These are phyloP conservation scores for Furcasterigmium sp. DNA, from an alignment of 2,329 filamentous ascomycete genomes.

Conservation along the genomic window DNA sequence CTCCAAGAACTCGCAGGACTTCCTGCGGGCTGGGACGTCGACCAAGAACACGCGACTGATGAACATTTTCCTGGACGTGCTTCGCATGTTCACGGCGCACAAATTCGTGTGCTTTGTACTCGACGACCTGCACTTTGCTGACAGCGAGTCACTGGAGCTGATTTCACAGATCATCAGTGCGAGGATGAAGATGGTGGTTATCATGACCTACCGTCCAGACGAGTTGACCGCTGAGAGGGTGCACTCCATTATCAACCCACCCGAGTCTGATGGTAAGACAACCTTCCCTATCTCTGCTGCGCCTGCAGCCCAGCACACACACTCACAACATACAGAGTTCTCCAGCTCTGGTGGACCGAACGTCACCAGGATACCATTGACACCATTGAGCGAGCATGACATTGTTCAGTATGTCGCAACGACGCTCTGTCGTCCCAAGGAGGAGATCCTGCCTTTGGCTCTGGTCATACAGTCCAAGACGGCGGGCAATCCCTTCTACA, in stretches of 20 bases:
- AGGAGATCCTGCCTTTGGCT: conserved; percentile 71
- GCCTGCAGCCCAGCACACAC: conserved; percentile 7
- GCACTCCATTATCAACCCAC: conserved; percentile 47
- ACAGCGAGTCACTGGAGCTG: conserved; percentile 79
- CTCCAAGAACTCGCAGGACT: conserved; percentile 52
- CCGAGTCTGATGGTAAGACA: conserved; percentile 44
- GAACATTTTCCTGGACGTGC: conserved; percentile 81
- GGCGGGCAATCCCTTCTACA: conserved; percentile 83
- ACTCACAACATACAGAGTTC: conserved; percentile 29
- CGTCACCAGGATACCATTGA: conserved; percentile 66
- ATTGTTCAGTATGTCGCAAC: conserved; percentile 77
- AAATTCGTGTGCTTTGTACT: conserved; percentile 86
- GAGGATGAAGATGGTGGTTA: conserved; percentile 74
- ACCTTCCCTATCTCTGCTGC: background rate
- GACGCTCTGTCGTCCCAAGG: conserved; percentile 68
- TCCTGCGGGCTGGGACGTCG: conserved; percentile 50
- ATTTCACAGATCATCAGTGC: conserved; percentile 75
- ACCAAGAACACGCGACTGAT: conserved; percentile 70
- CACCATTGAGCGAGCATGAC: conserved; percentile 71
- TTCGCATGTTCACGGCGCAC: conserved; percentile 74
- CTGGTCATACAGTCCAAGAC: conserved; percentile 87
- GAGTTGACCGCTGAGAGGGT: conserved; percentile 54
- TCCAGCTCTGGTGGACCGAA: conserved; percentile 43
- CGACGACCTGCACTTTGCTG: conserved; percentile 87
- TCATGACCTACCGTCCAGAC: conserved; percentile 70